Evolutionary conservation across 2,329 filamentous ascomycete genomes (phyloP), one percentile per base, ranked within the genome.

Genomic region (Pseudogymnoascus sp.): DNA sequence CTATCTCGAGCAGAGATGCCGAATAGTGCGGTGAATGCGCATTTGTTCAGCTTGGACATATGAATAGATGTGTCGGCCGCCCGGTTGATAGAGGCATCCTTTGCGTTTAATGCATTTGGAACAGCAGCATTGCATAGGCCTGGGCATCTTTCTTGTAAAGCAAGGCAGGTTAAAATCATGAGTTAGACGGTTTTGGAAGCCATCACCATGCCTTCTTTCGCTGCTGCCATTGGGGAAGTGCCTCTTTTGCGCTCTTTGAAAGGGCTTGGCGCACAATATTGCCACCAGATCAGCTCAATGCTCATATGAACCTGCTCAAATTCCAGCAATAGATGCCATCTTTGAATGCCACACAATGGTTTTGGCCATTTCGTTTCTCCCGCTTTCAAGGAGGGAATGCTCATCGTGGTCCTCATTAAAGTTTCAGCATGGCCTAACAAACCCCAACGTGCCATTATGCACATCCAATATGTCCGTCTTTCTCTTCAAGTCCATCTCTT

Each of bases 21-120:
- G 2, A 72, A 87, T 23, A 85, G 86, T 60, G 82, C 86, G 0
- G 86, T 88, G 11, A 89, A 90, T 70, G 35, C 84, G 72, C 79
- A 84, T 49, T 28, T 61, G 19, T 45, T 61, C 36, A 61, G 49
- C 49, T 55, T 55, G 28, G 49, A 55, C 9, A 55, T 55, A 55
- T 55, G 49, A 55, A 14, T 33, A 33, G 6, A 33, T 55, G n/a
- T 33, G 14, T 7, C 12, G 49, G 25, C 2, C n/a, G n/a, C 6
- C n/a, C 1, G 28, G 28, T 8, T 19, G 25, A 30, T 14, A 9
- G 25, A 55, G n/a, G 7, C 7, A 12, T 16, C 9, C 14, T 5
- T n/a, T 25, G 42, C 22, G 42, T 16, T 52, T 11, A 28, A 33
- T 33, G 49, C 7, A 33, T 19, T 33, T 55, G 49, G 28, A 33